Conservation (phyloP, 2,329 filamentous ascomycete species). For the Nemania sp. region DNA sequence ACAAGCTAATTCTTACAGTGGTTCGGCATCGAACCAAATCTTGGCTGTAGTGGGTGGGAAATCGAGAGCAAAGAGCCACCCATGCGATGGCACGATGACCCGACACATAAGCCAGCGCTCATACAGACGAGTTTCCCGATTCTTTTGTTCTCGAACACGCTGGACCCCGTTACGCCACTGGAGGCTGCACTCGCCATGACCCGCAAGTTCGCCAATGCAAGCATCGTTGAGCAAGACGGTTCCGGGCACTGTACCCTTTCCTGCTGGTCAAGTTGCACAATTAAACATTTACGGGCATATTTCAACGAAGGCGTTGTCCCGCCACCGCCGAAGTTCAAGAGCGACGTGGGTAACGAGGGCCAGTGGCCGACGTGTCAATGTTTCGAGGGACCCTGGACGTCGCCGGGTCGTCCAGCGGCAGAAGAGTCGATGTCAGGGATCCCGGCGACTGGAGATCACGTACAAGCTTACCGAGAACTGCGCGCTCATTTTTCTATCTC, state of each 20-base stretch:
- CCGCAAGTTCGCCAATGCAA: conserved; percentile 43
- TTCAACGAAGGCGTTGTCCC: conserved; percentile 44
- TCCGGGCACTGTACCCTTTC: conserved; percentile 45
- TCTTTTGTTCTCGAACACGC: conserved; percentile 60
- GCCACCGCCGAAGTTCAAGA: conserved; percentile 31
- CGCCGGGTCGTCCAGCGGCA: background rate
- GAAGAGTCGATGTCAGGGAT: background rate
- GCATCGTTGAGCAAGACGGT: conserved; percentile 45
- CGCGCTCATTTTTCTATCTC: conserved; percentile 15
- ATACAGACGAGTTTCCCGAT: conserved; percentile 57
- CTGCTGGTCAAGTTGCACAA: conserved; percentile 44
- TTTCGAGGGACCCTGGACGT: conserved; percentile 37
- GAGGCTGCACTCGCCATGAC: conserved; percentile 49
- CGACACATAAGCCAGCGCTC: conserved; percentile 37
- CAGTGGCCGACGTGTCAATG: conserved; percentile 38
- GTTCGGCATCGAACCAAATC: conserved; percentile 40
- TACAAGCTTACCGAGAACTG: conserved; percentile 20
- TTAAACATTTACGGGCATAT: conserved; percentile 43
- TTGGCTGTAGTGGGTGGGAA: conserved; percentile 44
- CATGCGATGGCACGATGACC: conserved; percentile 40
- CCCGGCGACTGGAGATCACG: conserved; percentile 7
- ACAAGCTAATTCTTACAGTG: conserved; percentile 31
- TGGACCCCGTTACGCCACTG: conserved; percentile 64
- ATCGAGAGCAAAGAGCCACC: conserved; percentile 41
- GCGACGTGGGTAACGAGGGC: conserved; percentile 27